A percentile compares a stretch with the other conserved stretches of the same genome.
Conservation (phyloP, 202 grass and related monocot genomes). For the Panicum virgatum region DNA sequence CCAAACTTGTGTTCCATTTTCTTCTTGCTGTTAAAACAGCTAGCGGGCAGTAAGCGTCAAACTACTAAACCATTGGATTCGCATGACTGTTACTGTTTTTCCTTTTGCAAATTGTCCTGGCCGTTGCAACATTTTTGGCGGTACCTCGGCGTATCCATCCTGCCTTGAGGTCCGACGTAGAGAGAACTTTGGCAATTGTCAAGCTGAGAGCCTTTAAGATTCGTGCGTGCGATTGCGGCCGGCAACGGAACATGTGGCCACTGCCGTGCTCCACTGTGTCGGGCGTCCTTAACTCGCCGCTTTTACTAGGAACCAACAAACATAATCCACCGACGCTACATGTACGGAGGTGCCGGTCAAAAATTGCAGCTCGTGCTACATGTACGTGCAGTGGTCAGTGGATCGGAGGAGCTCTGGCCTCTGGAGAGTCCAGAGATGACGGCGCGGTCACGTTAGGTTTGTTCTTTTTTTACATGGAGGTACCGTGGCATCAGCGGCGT, state of each 20-base stretch:
- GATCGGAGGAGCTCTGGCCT: too few species aligned
- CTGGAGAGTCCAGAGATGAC: neutral
- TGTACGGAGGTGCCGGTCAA: too few species aligned
- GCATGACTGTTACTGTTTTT: neutral
- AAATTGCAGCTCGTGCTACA: neutral
- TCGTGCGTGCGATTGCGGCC: neutral
- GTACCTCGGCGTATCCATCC: neutral
- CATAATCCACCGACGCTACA: conserved; percentile 10
- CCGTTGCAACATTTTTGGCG: conserved; percentile 34
- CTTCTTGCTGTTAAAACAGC: too few species aligned
- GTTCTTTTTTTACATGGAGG: neutral
- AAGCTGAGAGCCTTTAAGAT: conserved; percentile 19
- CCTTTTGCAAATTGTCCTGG: neutral
- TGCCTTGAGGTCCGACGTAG: neutral
- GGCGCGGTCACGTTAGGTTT: neutral
- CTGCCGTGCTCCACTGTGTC: conserved; percentile 7
- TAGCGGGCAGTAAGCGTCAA: neutral
- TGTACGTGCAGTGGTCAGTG: neutral
- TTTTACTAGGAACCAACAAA: conserved; percentile 30
- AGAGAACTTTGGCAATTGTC: conserved; percentile 22
- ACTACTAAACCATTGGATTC: neutral
- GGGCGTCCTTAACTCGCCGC: neutral
- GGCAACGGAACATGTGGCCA: conserved; percentile 21
- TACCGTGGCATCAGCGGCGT: neutral
- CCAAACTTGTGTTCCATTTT: neutral